Base-by-base conservation (phyloP, 345 rosid genomes). In the Brassica cretica region DNA sequence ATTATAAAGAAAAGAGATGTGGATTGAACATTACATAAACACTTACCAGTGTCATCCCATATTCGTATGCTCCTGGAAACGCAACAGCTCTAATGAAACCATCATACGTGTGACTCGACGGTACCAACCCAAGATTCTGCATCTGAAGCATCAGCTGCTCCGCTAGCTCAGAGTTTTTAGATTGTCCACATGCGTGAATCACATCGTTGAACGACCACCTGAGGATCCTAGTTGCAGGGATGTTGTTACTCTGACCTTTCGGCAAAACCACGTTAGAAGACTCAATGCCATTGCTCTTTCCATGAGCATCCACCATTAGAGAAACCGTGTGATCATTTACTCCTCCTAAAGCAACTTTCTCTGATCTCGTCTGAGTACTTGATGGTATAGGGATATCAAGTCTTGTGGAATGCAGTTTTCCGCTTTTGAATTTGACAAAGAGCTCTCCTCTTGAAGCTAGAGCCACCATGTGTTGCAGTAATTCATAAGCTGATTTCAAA, bases 91-190 rank as follows among this genome's bases (percentile, higher is more conserved):
- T 88, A 63, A 90, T 25, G 77, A 86, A 89, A 61, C 88, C 87
- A 88, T 89, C 86, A 71, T 85, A 94, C 39, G 91, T 82, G 72
- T 75, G 74, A 24, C 84, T 79, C 66, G 98, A 84, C 71, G 91
- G 97, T 70, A 37, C 81, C 84, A 94, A 66, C 68, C 98, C 95
- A 80, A 92, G 85, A 71, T 82, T 82, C 84, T 87, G 86, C 97
- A 92, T 91, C 98, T 89, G 98, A 32, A 79, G 62, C 85, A 91
- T 81, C 76, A 94, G 85, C 83, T 84, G 80, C 79, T 94, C 86
- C 1, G 94, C 98, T 70, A 94, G 83, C 71, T 66, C 82, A 80
- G 81, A 64, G 77, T 89, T 82, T 72, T 78, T 78, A 74, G 85
- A 73, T 80, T 72, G 82, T 68, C 87, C 93, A 84, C 98, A 94